phyloP scores from a whole-genome alignment of 1,284 basidiomycete species.

The Phlebopus sp. region DNA sequence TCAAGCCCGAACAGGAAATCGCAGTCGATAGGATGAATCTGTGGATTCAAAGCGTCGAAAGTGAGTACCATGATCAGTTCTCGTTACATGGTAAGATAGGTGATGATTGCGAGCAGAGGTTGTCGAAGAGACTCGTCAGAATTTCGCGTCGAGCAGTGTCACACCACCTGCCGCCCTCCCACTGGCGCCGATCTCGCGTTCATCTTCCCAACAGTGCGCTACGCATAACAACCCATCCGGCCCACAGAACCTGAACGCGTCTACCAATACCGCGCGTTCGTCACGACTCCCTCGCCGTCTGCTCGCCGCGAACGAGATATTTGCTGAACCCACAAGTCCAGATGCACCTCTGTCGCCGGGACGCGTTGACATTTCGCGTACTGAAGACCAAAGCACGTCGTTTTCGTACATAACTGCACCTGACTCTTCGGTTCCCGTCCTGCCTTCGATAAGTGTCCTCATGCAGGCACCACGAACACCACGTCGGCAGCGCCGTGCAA shows the following conservation, averaged over 20 bases:
- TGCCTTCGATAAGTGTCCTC: slow-evolving; percentile 23
- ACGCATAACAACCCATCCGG: slow-evolving; percentile 2
- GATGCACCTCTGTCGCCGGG: slow-evolving; percentile 33
- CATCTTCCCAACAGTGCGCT: slow-evolving; percentile 38
- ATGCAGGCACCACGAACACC: slow-evolving; percentile 42
- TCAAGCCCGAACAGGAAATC: slow-evolving; percentile 35
- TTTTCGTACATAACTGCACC: slow-evolving; percentile 17
- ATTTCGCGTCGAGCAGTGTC: slow-evolving; percentile 51
- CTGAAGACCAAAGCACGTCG: slow-evolving; percentile 20
- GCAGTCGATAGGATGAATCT: slow-evolving; percentile 65
- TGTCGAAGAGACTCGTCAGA: slow-evolving; percentile 70
- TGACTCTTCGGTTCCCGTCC: slow-evolving; percentile 20
- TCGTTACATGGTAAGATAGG: slow-evolving; percentile 6
- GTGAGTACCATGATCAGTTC: slow-evolving; percentile 42
- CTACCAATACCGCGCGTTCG: slow-evolving; percentile 37
- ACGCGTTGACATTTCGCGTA: slow-evolving; percentile 17
- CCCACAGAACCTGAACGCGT: slow-evolving; percentile 5
- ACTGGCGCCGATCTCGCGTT: slow-evolving; percentile 47
- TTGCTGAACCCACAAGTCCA: slow-evolving; percentile 43
- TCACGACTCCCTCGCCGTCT: slow-evolving; percentile 57
- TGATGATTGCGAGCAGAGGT: slow-evolving; percentile 48
- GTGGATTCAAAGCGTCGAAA: slow-evolving; percentile 78
- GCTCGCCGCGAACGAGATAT: slow-evolving; percentile 69
- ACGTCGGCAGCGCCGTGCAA: slow-evolving; percentile 55
- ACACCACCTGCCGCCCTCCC: slow-evolving; percentile 58